Base-by-base conservation (phyloP, 352 stramenopile species). In the Globisporangium carolinianum region DNA sequence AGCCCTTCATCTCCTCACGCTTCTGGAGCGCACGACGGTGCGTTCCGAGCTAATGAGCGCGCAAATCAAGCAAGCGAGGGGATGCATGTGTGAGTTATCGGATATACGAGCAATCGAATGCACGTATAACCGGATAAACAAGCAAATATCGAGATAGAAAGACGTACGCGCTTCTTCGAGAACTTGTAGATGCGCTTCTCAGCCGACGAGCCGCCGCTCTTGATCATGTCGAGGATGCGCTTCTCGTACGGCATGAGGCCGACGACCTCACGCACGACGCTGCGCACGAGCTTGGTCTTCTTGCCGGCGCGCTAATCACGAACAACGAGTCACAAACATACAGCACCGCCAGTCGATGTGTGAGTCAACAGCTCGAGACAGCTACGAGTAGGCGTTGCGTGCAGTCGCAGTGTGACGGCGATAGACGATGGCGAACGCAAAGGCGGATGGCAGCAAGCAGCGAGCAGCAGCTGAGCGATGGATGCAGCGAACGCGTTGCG, bases 111-210 rank as follows among this genome's bases (percentile, higher is more conserved):
- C 48, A 41, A 32, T 6, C 24, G 47, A 14, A 14, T 7, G 18
- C 24, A 18, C 7, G 7, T 5, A 35, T 14, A 45, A 32, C 24
- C 24, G 24, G 43, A 51, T 18, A 35, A 5, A n/a, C 42, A 38
- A 14, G 43, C 56, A 18, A 18, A 38, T 1, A 41, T 8, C 15
- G 9, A 47, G 47, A 32, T 32, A 46, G 8, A 24, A 35, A 6
- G 66, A 91, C 83, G 74, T 91, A 95, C 83, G 72, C 87, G 78
- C 77, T 97, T 95, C 89, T 98, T 98, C 72, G 96, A 96, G 78
- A 98, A 98, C 89, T 98, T 98, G 94, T 99, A 99, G 79, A 98
- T 95, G 73, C 96, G 91, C 92, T 99, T 99, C 68, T 99, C 96
- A 50, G 94, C 94, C 65, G 90, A 95, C 68, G 87, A 97, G 71